Percentiles rank a stretch among this genome's conserved stretches.
Evolutionary conservation across 257 asterid species (phyloP).

Genomic region (Gentiana straminea): DNA sequence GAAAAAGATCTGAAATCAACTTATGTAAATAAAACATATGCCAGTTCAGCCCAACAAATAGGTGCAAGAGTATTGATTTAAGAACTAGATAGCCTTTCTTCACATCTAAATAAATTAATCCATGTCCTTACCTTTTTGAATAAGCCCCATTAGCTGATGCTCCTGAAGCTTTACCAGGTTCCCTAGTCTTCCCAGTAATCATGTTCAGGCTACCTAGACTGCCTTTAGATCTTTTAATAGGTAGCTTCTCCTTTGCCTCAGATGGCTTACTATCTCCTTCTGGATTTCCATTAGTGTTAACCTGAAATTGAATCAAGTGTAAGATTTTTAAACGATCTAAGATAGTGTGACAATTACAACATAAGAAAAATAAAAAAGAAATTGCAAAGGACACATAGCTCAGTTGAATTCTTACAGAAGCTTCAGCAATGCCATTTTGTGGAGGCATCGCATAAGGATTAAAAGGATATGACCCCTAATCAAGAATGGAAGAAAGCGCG

Average conservation of each 20-base stretch:
- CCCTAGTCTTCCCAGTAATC: conserved; percentile 65
- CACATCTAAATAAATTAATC: not conserved
- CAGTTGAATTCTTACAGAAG: conserved; percentile 42
- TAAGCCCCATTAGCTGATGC: conserved; percentile 62
- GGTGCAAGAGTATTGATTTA: too few species aligned
- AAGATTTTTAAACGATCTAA: not conserved
- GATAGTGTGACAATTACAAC: not conserved
- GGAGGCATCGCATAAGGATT: conserved; percentile 87
- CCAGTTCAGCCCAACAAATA: too few species aligned
- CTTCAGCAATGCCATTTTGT: conserved; percentile 76
- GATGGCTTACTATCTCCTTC: conserved; percentile 73
- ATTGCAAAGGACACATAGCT: too few species aligned
- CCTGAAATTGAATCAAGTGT: conserved; percentile 25
- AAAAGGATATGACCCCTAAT: conserved; percentile 85
- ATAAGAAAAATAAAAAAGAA: conserved; percentile 7
- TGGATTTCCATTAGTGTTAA: conserved; percentile 40
- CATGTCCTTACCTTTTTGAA: conserved; percentile 56
- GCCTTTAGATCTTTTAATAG: conserved; percentile 88
- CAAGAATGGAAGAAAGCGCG: conserved; percentile 4
- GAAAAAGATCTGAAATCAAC: too few species aligned
- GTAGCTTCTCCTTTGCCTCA: conserved; percentile 77
- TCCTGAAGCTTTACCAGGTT: conserved; percentile 51
- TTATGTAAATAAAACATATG: too few species aligned
- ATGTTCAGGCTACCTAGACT: conserved; percentile 81
- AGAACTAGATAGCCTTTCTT: too few species aligned